Evolutionary conservation across 2,329 filamentous ascomycete species (phyloP).

Genomic region (Fonsecaea pedrosoi): DNA sequence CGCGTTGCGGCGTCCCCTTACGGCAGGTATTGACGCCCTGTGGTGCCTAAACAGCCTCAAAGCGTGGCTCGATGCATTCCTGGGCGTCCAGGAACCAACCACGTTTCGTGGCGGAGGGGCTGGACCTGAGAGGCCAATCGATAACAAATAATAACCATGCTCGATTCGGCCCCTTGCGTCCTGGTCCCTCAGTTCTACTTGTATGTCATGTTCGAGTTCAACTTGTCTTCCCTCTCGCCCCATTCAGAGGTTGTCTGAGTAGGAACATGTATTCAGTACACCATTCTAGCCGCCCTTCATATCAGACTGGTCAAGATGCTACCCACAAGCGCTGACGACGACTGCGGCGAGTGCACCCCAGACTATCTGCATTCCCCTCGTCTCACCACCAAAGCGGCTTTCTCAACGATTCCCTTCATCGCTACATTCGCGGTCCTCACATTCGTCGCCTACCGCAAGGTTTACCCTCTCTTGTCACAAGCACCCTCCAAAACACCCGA

Average conservation of each 20-base stretch:
- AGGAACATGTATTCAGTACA: conserved; percentile 27
- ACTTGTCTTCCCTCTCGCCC: not conserved
- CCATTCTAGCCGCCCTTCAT: not conserved
- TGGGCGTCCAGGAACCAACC: not conserved
- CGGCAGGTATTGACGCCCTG: not conserved
- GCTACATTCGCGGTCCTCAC: conserved; percentile 71
- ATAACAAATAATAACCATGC: conserved; percentile 1
- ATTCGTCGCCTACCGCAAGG: conserved; percentile 67
- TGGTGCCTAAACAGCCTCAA: not conserved
- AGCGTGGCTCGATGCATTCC: conserved; percentile 1
- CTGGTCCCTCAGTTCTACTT: not conserved
- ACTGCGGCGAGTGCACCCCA: conserved; percentile 44
- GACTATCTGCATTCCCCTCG: conserved; percentile 28
- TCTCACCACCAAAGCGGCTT: conserved; percentile 47
- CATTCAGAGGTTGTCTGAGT: not conserved
- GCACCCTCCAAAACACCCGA: conserved; percentile 23
- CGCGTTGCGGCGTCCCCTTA: not conserved
- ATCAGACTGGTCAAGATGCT: conserved; percentile 32
- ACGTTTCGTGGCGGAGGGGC: not conserved
- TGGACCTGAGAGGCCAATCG: conserved; percentile 1
- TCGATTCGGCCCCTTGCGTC: not conserved
- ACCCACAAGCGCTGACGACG: conserved; percentile 31
- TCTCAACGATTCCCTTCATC: conserved; percentile 72
- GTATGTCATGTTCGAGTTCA: not conserved
- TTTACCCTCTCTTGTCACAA: conserved; percentile 74